A percentile compares a stretch with the other conserved stretches of the same genome.
phyloP scores from a whole-genome alignment of 2,329 filamentous ascomycete genomes.

The Trichophyton simii region DNA sequence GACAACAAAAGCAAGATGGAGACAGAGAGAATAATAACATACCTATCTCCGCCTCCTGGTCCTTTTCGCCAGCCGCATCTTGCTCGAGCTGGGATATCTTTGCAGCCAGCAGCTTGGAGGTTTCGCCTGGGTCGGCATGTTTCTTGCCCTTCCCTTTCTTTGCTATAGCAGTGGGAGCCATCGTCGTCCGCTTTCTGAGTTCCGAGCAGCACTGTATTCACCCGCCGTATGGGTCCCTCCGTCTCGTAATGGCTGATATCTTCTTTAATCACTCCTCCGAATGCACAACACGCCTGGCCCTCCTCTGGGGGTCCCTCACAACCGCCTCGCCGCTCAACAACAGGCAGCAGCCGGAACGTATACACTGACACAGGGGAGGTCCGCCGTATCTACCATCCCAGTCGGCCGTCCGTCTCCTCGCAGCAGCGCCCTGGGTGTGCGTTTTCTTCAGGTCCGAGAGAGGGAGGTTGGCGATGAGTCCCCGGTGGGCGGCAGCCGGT shows the following conservation, averaged over 20 bases:
- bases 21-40: slow-evolving; percentile 28
- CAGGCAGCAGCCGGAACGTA: neutral
- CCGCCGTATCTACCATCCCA: neutral
- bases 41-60: slow-evolving; percentile 94
- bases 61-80: slow-evolving; percentile 84
- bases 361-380: neutral
- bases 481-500: neutral
- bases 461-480: neutral
- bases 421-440: neutral
- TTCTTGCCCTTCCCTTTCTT: slow-evolving; percentile 84
- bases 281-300: neutral
- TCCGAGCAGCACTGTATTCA: neutral
- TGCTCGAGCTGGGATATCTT: slow-evolving; percentile 93
- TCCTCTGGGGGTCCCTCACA: neutral
- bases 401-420: neutral
- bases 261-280: neutral
- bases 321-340: neutral
- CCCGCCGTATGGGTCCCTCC: slow-evolving; percentile 4
- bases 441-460: neutral
- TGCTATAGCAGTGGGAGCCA: slow-evolving; percentile 40
- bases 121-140: slow-evolving; percentile 70
- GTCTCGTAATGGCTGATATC: neutral
- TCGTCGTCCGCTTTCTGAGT: slow-evolving; percentile 12
- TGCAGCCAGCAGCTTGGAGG: slow-evolving; percentile 78
- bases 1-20: neutral